Percentiles rank a stretch among this genome's conserved stretches.
Conservation (phyloP, 2,329 filamentous ascomycete genomes). For the Ophiobolus disseminans region DNA sequence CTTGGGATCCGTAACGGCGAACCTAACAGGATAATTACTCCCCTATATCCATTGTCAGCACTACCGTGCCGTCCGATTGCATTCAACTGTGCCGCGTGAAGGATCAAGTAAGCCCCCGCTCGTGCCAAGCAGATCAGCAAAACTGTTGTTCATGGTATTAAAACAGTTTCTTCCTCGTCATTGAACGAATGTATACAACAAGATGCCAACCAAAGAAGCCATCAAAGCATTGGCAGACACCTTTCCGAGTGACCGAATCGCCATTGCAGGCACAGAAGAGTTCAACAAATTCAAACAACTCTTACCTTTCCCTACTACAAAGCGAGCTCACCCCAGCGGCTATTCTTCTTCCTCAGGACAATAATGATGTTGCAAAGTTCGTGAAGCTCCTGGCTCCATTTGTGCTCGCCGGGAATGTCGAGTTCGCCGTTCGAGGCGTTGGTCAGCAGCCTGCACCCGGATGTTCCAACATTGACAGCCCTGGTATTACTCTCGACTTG, state of each 20-base stretch:
- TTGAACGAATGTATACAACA: no score
- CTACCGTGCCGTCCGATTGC: no score
- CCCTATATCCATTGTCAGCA: no score
- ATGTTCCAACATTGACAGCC: slow-evolving; percentile 3
- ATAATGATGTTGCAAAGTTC: slow-evolving; percentile 6
- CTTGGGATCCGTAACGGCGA: no score
- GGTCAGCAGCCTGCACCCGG: slow-evolving; percentile 10
- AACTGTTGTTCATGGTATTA: no score
- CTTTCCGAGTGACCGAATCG: not conserved
- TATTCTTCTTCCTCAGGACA: slow-evolving; percentile 3
- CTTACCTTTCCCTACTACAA: slow-evolving; percentile 4
- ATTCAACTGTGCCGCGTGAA: no score
- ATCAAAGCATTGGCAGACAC: not conserved
- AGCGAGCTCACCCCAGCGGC: slow-evolving; percentile 2
- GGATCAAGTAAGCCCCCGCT: no score
- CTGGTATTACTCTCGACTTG: slow-evolving; percentile 9
- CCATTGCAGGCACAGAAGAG: not conserved
- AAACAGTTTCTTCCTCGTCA: no score
- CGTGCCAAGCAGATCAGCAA: no score
- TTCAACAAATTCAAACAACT: slow-evolving; percentile 4
- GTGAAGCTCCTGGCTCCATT: slow-evolving; percentile 1
- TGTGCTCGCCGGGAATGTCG: not conserved
- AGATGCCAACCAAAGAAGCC: no score
- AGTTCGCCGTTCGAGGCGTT: slow-evolving; percentile 3
- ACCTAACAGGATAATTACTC: no score